Conservation (phyloP, 352 stramenopile genomes). For the Thraustotheca clavata region DNA sequence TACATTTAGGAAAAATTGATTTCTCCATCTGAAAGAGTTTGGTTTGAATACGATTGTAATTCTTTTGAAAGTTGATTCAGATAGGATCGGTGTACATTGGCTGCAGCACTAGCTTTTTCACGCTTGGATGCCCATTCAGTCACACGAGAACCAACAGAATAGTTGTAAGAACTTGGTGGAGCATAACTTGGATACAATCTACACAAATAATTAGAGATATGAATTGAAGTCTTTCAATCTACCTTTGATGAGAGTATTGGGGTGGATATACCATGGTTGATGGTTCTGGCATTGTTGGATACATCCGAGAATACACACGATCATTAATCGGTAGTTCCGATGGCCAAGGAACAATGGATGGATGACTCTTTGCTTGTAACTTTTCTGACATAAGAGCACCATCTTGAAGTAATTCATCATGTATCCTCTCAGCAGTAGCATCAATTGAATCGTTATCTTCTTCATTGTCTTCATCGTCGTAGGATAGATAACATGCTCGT, state of each 20-base stretch:
- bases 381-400: conserved; percentile 6
- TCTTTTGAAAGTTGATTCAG: conserved; percentile 9
- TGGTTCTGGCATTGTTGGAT: not conserved
- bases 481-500: not conserved
- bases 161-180: not conserved
- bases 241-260: not conserved
- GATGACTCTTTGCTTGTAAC: not conserved
- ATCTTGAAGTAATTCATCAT: not conserved
- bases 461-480: conserved; percentile 1
- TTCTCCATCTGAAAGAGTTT: not conserved
- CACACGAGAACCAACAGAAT: not conserved
- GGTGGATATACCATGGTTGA: not conserved
- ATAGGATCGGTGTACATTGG: conserved; percentile 10
- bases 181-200: not conserved
- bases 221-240: not conserved
- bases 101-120: conserved; percentile 15
- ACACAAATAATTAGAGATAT: not conserved
- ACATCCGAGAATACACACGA: not conserved
- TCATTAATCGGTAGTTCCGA: not conserved
- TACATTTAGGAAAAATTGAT: not conserved
- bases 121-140: conserved; percentile 15
- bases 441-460: conserved; percentile 1
- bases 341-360: not conserved
- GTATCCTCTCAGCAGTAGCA: not conserved
- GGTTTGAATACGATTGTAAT: conserved; percentile 6